Evolutionary conservation across 2,329 filamentous ascomycete species (phyloP).

Genomic region (Pseudomassariella vexata): DNA sequence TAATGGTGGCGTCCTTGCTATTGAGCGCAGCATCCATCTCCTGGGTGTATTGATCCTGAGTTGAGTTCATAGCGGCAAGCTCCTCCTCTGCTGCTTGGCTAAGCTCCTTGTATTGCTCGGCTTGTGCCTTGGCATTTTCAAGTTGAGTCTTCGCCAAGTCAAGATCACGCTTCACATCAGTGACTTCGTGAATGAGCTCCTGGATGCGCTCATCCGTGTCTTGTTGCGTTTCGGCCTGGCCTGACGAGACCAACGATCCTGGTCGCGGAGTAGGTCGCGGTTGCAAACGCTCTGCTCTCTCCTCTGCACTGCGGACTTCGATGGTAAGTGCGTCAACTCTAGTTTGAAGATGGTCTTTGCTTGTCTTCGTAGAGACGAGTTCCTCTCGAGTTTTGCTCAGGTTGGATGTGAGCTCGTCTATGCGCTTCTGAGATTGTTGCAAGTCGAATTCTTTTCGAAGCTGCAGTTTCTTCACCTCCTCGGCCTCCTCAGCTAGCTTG

Average conservation of each 20-base stretch:
- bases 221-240: constrained; percentile 32
- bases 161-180: constrained; percentile 81
- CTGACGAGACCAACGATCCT: constrained; percentile 33
- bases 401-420: constrained; percentile 82
- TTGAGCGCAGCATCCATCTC: constrained; percentile 72
- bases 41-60: constrained; percentile 81
- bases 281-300: constrained; percentile 75
- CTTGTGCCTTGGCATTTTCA: constrained; percentile 72
- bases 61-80: constrained; percentile 69
- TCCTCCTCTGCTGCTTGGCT: constrained; percentile 85
- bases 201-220: constrained; percentile 61
- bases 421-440: constrained; percentile 81
- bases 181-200: constrained; percentile 76
- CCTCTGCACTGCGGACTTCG: constrained; percentile 83
- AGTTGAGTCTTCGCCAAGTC: constrained; percentile 76
- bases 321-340: constrained; percentile 85
- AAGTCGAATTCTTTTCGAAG: constrained; percentile 86
- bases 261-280: constrained; percentile 66
- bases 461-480: constrained; percentile 77
- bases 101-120: constrained; percentile 83
- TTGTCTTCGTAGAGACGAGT: constrained; percentile 78
- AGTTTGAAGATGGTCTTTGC: constrained; percentile 80
- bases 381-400: constrained; percentile 80
- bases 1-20: constrained; percentile 73
- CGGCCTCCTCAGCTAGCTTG: constrained; percentile 74